Percentiles rank a stretch among this genome's conserved stretches.
Conservation (phyloP, 108 stramenopile genomes). For the Discostella stelligeroides region DNA sequence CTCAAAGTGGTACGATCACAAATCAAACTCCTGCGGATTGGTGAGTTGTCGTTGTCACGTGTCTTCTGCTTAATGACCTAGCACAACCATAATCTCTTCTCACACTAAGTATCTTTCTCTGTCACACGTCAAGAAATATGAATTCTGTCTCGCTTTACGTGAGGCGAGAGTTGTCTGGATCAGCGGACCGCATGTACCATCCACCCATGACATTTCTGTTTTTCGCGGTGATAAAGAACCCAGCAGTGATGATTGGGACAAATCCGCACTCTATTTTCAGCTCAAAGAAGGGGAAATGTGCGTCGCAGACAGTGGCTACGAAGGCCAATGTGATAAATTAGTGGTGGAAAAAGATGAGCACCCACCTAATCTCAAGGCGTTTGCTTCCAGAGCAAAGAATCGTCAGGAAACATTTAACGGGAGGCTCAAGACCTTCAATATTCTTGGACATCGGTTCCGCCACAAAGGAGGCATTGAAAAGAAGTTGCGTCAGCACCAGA, state of each 20-base stretch:
- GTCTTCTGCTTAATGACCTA: no score
- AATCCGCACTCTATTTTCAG: conserved; percentile 4
- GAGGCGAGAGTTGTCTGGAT: neutral
- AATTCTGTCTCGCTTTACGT: conserved; percentile 1
- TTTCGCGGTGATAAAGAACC: conserved; percentile 9
- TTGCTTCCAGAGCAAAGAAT: conserved; percentile 11
- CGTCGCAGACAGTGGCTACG: conserved; percentile 9
- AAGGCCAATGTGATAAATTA: neutral
- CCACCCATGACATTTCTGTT: conserved; percentile 1
- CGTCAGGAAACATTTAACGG: conserved; percentile 51
- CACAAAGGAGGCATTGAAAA: conserved; percentile 5
- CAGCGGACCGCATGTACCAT: conserved; percentile 12
- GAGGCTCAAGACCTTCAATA: conserved; percentile 43
- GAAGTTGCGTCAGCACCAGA: conserved; percentile 5
- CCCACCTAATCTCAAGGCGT: neutral
- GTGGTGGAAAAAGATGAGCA: neutral
- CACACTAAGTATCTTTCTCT: no score
- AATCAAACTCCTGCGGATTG: conserved; percentile 3
- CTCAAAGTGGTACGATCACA: conserved; percentile 6
- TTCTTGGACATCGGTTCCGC: conserved; percentile 31
- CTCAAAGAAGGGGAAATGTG: conserved; percentile 3
- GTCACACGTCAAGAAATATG: conserved; percentile 3
- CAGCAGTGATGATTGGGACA: conserved; percentile 6
- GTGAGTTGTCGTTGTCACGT: no score
- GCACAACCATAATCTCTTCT: no score